Base-by-base conservation (phyloP, 2,329 filamentous ascomycete species). In the Parafenestella ontariensis region DNA sequence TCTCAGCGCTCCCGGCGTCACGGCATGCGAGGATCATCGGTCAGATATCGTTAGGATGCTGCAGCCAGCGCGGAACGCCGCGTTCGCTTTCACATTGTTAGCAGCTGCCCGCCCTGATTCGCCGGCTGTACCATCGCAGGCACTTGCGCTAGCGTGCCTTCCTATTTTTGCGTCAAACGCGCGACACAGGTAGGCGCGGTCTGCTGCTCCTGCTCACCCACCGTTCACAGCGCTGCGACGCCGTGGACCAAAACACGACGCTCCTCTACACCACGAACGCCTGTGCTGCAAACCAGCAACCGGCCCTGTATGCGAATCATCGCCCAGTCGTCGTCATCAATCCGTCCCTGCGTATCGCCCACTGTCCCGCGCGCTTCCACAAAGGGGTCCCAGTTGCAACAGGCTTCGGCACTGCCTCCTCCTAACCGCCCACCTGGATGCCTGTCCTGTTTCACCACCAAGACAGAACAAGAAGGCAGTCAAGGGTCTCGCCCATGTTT, bases 81-180 rank as follows among this genome's bases (percentile, higher is more conserved):
- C 43, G 46, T 44, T 33, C 52, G 54, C 56, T 53, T 51, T 50
- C 62, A 65, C 58, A 56, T 42, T n/a, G 41, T 26, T 40, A 26
- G 31, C 40, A 31, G 24, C 26, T 18, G 41, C 37, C 23, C 21
- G 39, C n/a, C 33, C 44, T 28, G 41, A 49, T 49, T 49, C 21
- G 46, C 37, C 20, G 18, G 36, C 36, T 21, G 36, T 5, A 11
- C 31, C 15, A n/a, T 21, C 36, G 36, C 31, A 7, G 36, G 46
- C 42, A 15, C 29, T 28, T 26, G 39, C 20, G 40, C 36, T 18
- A 31, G 45, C 40, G 44, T 23, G 28, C 57, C 49, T 49, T 49
- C 54, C 61, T 64, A 61, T 64, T 65, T 64, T 66, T 64, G 61
- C 53, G 51, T 59, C 66, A 65, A 54, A 56, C 67, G 67, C 67